A percentile compares a stretch with the other conserved stretches of the same genome.
Evolutionary conservation across 768 basidiomycete genomes (phyloP).

Genomic region (Tricholoma sp.): DNA sequence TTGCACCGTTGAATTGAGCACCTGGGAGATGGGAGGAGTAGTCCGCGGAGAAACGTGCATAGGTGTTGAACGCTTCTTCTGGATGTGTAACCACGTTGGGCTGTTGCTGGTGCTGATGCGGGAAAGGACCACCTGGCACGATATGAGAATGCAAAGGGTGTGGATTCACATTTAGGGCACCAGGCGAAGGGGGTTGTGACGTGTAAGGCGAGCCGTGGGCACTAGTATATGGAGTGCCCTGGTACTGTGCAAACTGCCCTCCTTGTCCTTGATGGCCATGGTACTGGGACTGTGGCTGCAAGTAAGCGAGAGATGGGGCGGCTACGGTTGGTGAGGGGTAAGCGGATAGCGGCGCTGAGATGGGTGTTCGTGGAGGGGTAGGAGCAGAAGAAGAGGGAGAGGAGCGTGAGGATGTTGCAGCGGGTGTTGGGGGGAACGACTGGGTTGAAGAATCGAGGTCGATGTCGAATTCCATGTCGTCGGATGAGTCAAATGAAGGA

Average conservation of each 20-base stretch:
- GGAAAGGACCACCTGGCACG: constrained; percentile 10
- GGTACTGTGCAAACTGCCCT: constrained; percentile 25
- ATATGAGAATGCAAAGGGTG: constrained; percentile 3
- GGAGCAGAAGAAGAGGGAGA: constrained; percentile 39
- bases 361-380: constrained; percentile 45
- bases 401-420: constrained; percentile 23
- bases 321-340: constrained; percentile 31
- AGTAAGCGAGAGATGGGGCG: constrained; percentile 10
- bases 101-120: constrained; percentile 1
- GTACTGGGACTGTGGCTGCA: constrained; percentile 6
- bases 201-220: constrained; percentile 32
- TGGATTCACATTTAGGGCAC: constrained; percentile 30
- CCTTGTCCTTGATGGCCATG: constrained; percentile 17
- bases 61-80: constrained; percentile 63
- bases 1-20: constrained; percentile 38
- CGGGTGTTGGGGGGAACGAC: constrained; percentile 20
- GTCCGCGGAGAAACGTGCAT: constrained; percentile 58
- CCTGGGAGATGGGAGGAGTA: constrained; percentile 63
- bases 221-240: constrained; percentile 14
- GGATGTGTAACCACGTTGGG: constrained; percentile 29
- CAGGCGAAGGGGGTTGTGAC: constrained; percentile 44
- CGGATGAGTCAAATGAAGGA: constrained; percentile 54
- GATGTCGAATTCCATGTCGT: constrained; percentile 78
- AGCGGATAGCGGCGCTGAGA: constrained; percentile 42
- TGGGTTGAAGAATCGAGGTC: constrained; percentile 34